Base-by-base conservation (phyloP, 2,329 filamentous ascomycete species). In the Penicillium digitatum region DNA sequence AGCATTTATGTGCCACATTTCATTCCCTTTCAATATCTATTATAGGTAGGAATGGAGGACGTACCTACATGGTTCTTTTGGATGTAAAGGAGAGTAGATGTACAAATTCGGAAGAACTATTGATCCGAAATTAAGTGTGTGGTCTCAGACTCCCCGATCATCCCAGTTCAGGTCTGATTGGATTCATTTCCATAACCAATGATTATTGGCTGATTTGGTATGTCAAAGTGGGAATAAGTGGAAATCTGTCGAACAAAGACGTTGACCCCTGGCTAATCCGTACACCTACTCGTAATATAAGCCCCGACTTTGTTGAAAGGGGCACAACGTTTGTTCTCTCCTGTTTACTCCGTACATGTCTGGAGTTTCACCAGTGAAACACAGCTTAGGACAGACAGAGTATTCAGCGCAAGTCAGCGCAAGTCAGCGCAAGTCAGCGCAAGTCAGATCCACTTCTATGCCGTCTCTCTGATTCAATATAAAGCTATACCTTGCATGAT, bases 291-390 rank as follows among this genome's bases (percentile, higher is more conserved):
- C 48, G 22, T 43, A 51, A 32, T 44, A 35, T 26, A 3, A 12
- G 20, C 39, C 48, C 48, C 48, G 44, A 42, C 37, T 43, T 35
- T 37, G 18, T 53, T 27, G 8, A 35, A 24, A 27, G 42, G 40
- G 39, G 35, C 26, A 22, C 14, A 26, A 22, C 44, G 24, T 22
- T 44, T 24, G 20, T 31, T 26, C 12, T 24, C 35, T 14, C 32
- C 18, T 8, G 14, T 38, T 14, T 26, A n/a, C 27, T 46, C 34
- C 14, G 27, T 31, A 34, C n/a, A 7, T 35, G 34, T 16, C 27
- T 27, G 26, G 26, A 27, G 51, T 53, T 40, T 49, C 51, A 53
- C 51, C 34, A 38, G 50, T 48, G 50, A 52, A 52, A 52, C 26
- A 27, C 26, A 27, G 6, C 6, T 8, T 27, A 27, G 26, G 26